Conservation (phyloP, 129 eudicot species). For the Erigeron canadensis region DNA sequence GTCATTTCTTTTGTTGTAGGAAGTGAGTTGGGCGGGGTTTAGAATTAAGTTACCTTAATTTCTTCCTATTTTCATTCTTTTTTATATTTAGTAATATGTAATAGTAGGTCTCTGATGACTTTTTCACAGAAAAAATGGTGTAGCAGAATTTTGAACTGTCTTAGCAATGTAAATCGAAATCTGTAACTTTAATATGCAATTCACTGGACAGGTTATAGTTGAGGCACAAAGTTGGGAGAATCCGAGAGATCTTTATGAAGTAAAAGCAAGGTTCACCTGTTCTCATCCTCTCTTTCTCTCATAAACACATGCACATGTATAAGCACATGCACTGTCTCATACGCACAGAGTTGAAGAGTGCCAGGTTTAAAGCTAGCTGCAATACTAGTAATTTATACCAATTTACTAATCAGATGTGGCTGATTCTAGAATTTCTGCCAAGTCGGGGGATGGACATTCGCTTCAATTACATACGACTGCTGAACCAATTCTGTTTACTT, state of each 20-base stretch:
- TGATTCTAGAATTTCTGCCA: constrained; percentile 69
- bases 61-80: background rate
- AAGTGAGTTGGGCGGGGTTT: background rate
- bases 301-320: too few species aligned
- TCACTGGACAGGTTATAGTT: constrained; percentile 52
- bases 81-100: background rate
- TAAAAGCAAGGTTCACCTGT: constrained; percentile 69
- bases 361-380: constrained; percentile 11
- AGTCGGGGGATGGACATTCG: constrained; percentile 69
- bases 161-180: constrained; percentile 5
- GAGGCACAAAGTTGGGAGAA: constrained; percentile 98
- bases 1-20: background rate
- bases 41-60: background rate
- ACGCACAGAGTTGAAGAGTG: constrained; percentile 11
- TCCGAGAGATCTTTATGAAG: constrained; percentile 96
- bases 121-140: background rate
- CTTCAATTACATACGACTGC: constrained; percentile 48
- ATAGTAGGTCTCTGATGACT: constrained; percentile 13
- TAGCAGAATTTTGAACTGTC: background rate
- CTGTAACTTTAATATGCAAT: background rate
- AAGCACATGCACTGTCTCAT: background rate
- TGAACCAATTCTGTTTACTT: constrained; percentile 78
- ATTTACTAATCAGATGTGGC: constrained; percentile 26
- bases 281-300: constrained; percentile 7
- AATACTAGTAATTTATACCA: background rate